A percentile compares a stretch with the other conserved stretches of the same genome.
Evolutionary conservation across 2,329 filamentous ascomycete genomes (phyloP).

Genomic region (Fusarium proliferatum): DNA sequence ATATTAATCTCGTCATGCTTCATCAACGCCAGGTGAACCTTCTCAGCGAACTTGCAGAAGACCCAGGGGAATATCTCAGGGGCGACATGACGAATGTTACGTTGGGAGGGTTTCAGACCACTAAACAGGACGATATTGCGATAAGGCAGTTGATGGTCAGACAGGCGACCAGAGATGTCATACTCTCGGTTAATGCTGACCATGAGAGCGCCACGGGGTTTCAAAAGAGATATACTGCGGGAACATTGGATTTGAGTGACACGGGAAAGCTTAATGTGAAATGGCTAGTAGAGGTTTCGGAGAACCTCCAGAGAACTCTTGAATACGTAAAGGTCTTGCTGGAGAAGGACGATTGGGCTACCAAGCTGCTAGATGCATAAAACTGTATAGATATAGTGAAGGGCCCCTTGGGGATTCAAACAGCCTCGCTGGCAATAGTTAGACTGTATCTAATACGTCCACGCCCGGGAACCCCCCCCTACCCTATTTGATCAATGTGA

Average conservation of each 20-base stretch:
- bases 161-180: not conserved
- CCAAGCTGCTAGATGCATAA: fast-evolving
- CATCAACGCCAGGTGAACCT: conserved; percentile 8
- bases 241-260: not conserved
- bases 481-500: too few relatives aligned
- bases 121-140: not conserved
- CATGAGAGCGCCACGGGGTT: not conserved
- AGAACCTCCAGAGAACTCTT: not conserved
- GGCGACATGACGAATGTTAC: not conserved
- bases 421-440: too few relatives aligned
- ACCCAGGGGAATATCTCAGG: not conserved
- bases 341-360: conserved; percentile 2
- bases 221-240: not conserved
- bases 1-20: conserved; percentile 16
- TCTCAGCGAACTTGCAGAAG: conserved; percentile 2
- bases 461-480: too few relatives aligned
- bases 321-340: not conserved
- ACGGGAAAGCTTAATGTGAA: conserved; percentile 13
- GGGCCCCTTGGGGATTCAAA: too few relatives aligned
- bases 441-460: too few relatives aligned
- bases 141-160: conserved; percentile 9
- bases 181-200: not conserved
- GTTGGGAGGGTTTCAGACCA: not conserved
- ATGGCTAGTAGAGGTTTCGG: not conserved
- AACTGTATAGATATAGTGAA: too few relatives aligned